phyloP scores from a whole-genome alignment of 306 rosid genomes.

The Dalbergia cultrata region DNA sequence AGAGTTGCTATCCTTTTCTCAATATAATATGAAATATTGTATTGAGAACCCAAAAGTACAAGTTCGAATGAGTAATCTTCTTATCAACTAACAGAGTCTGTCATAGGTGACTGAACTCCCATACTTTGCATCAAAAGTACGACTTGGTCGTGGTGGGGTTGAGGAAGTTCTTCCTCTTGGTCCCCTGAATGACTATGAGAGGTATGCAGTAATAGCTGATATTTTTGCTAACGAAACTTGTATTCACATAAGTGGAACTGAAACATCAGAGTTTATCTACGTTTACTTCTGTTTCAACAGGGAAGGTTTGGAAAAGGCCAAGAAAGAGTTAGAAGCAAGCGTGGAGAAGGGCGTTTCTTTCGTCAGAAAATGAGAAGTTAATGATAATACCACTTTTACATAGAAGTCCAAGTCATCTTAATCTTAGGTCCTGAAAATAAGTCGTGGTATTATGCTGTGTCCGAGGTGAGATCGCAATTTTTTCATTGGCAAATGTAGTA shows the following conservation, averaged over 20 bases:
- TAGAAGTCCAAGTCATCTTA: slow-evolving; percentile 27
- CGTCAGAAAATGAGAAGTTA: slow-evolving; percentile 58
- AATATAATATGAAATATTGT: background rate
- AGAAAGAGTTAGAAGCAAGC: slow-evolving; percentile 77
- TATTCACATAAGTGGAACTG: slow-evolving; percentile 17
- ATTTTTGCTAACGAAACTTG: background rate
- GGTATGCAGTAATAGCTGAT: slow-evolving; percentile 51
- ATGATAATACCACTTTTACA: background rate
- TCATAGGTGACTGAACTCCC: slow-evolving; percentile 88
- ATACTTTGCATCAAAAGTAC: slow-evolving; percentile 87
- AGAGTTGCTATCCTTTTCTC: slow-evolving; percentile 10
- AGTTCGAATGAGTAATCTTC: background rate
- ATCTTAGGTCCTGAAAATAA: slow-evolving; percentile 44
- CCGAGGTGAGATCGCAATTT: slow-evolving; percentile 26
- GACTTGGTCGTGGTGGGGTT: slow-evolving; percentile 77
- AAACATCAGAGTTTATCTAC: slow-evolving; percentile 17
- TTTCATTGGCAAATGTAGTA: background rate
- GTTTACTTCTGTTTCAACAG: slow-evolving; percentile 51
- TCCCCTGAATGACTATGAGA: slow-evolving; percentile 84
- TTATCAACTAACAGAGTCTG: slow-evolving; percentile 20
- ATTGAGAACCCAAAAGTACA: background rate
- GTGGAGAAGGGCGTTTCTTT: slow-evolving; percentile 83
- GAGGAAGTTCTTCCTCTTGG: slow-evolving; percentile 86
- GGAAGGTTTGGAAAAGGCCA: slow-evolving; percentile 82
- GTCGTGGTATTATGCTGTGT: slow-evolving; percentile 31